phyloP scores from a whole-genome alignment of 805 yeast genomes.

The Yamadazyma akitaensis region DNA sequence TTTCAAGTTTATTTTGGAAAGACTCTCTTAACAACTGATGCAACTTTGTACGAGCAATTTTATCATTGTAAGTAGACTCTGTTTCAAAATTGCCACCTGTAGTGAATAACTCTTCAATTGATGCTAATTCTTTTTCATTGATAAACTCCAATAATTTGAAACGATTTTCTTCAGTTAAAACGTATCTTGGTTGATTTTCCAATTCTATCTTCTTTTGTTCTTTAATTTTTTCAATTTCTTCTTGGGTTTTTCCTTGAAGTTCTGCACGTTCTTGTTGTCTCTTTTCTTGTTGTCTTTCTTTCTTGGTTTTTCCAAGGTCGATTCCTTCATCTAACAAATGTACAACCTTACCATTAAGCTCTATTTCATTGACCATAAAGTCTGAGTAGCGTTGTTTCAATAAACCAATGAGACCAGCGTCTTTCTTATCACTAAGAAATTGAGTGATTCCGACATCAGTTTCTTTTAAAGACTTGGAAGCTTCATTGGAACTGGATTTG shows the following conservation, averaged over 20 bases:
- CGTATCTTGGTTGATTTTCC: constrained; percentile 35
- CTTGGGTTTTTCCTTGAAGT: constrained; percentile 29
- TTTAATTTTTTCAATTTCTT: constrained; percentile 29
- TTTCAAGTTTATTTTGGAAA: constrained; percentile 72
- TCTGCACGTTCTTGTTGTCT: constrained; percentile 35
- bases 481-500: background rate
- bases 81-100: constrained; percentile 61
- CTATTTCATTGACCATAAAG: constrained; percentile 89
- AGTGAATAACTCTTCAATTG: constrained; percentile 52
- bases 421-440: constrained; percentile 48
- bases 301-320: constrained; percentile 41
- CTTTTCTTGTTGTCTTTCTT: constrained; percentile 46
- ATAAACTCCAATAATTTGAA: constrained; percentile 48
- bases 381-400: constrained; percentile 91
- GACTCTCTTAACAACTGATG: constrained; percentile 76
- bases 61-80: constrained; percentile 55
- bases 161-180: constrained; percentile 45
- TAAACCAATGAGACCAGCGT: constrained; percentile 67
- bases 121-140: constrained; percentile 57
- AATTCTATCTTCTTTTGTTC: constrained; percentile 10
- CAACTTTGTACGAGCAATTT: constrained; percentile 68
- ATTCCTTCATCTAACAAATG: constrained; percentile 76
- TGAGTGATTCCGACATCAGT: constrained; percentile 83
- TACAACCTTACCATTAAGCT: constrained; percentile 61
- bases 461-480: constrained; percentile 10